Evolutionary conservation across 2,329 filamentous ascomycete genomes (phyloP).

Genomic region (Aspergillus pseudoterreus): DNA sequence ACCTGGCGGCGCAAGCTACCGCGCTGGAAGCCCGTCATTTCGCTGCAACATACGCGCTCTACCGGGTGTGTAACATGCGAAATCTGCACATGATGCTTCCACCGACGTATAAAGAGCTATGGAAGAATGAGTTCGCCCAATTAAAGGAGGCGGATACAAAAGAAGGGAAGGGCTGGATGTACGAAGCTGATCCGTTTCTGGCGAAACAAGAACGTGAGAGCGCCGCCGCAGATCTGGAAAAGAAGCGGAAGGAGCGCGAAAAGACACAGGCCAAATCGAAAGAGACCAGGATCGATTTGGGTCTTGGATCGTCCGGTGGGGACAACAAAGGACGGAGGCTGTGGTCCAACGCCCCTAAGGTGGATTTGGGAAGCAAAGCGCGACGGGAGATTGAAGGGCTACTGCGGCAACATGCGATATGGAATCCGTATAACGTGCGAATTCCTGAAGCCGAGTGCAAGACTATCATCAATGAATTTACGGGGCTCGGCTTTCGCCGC

Average conservation of each 20-base stretch:
- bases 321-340: conserved; percentile 57
- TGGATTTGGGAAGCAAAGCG: conserved; percentile 85
- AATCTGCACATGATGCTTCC: conserved; percentile 94
- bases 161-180: conserved; percentile 79
- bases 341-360: conserved; percentile 81
- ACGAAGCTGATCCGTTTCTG: conserved; percentile 90
- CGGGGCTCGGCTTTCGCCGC: conserved; percentile 76
- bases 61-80: conserved; percentile 89
- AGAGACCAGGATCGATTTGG: conserved; percentile 55
- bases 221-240: conserved; percentile 69
- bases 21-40: conserved; percentile 90
- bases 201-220: conserved; percentile 76
- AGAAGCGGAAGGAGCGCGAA: conserved; percentile 70
- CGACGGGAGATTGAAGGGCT: conserved; percentile 75
- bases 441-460: conserved; percentile 58
- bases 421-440: conserved; percentile 76
- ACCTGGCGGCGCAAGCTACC: conserved; percentile 71
- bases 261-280: conserved; percentile 60
- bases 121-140: conserved; percentile 81
- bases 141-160: conserved; percentile 78
- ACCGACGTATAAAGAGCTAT: conserved; percentile 81
- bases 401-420: conserved; percentile 72
- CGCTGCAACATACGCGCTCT: conserved; percentile 85
- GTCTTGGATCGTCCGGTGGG: conserved; percentile 30
- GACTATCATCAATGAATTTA: conserved; percentile 67